A percentile compares a stretch with the other conserved stretches of the same genome.
Conservation (phyloP, 1,284 basidiomycete species). For the Vanrija humicola region DNA sequence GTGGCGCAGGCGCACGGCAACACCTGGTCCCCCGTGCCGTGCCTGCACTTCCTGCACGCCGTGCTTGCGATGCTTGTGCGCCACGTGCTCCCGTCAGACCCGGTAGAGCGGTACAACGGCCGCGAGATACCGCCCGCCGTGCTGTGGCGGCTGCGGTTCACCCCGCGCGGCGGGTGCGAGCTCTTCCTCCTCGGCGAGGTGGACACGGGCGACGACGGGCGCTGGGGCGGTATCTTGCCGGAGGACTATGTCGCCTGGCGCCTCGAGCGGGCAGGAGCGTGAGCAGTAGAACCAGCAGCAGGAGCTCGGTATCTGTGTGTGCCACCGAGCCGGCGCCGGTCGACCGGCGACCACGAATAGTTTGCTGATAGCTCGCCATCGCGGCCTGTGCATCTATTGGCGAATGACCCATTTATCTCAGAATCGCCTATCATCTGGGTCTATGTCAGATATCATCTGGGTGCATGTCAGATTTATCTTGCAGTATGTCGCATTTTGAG, state of each 20-base stretch:
- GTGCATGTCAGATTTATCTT: no score
- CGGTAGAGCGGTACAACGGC: slow-evolving; percentile 3
- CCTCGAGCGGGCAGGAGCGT: no score
- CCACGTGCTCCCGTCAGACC: slow-evolving; percentile 39
- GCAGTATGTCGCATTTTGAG: no score
- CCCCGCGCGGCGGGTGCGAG: slow-evolving; percentile 39
- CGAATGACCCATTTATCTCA: no score
- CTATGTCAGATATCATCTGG: no score
- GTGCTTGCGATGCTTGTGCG: slow-evolving; percentile 27
- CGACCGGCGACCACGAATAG: no score
- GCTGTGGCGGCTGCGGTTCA: slow-evolving; percentile 40
- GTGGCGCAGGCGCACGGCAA: not conserved
- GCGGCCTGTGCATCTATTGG: no score
- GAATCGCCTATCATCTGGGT: no score
- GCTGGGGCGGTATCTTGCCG: slow-evolving; percentile 43
- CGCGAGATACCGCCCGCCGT: slow-evolving; percentile 26
- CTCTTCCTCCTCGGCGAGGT: slow-evolving; percentile 27
- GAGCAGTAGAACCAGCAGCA: no score
- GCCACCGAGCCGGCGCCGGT: no score
- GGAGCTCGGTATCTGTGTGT: no score
- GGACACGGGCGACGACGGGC: slow-evolving; percentile 10
- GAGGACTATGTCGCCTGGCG: slow-evolving; percentile 40
- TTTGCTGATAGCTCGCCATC: no score
- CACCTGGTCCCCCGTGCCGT: slow-evolving; percentile 34
- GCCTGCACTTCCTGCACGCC: slow-evolving; percentile 38